Evolutionary conservation across 2,329 filamentous ascomycete genomes (phyloP), one percentile per base, ranked within the genome.

Genomic region (Xylariaceae sp.): DNA sequence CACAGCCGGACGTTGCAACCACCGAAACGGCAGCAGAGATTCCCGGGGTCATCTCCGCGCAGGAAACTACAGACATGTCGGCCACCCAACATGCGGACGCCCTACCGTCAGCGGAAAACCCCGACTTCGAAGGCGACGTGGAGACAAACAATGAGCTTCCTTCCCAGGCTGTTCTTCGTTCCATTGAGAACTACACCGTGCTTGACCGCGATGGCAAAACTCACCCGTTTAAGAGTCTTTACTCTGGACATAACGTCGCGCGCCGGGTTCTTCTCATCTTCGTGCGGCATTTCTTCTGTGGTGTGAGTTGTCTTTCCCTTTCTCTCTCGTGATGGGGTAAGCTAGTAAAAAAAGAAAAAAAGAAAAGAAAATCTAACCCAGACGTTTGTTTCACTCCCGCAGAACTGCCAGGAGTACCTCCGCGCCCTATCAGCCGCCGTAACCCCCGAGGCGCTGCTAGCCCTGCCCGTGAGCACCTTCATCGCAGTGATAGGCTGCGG

Each of bases 331-430:
- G n/a, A n/a, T 8, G 8, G 26, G 26, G 26, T 26, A 26, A 26
- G 26, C 26, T 26, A 26, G n/a, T n/a, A n/a, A n/a, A n/a, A n/a
- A n/a, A n/a, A n/a, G n/a, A n/a, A n/a, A n/a, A n/a, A n/a, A n/a
- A n/a, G n/a, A n/a, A n/a, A n/a, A n/a, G n/a, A n/a, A n/a, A n/a
- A n/a, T n/a, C n/a, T n/a, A n/a, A n/a, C n/a, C n/a, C n/a, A n/a
- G n/a, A n/a, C n/a, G n/a, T n/a, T n/a, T n/a, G n/a, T n/a, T n/a
- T n/a, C n/a, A n/a, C n/a, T n/a, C n/a, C n/a, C n/a, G 26, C 60
- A 89, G 85, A 87, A 85, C 68, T 91, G 88, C 71, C 87, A 90
- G 69, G 85, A 89, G 67, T 91, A 87, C 68, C 73, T 91, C 21
- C 80, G 80, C 54, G 74, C 78, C 3, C 75, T 91, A 16, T 80